phyloP scores from a whole-genome alignment of 225 moss, liverwort and hornwort genomes.

The Bryoerythrophyllum caledonicum region DNA sequence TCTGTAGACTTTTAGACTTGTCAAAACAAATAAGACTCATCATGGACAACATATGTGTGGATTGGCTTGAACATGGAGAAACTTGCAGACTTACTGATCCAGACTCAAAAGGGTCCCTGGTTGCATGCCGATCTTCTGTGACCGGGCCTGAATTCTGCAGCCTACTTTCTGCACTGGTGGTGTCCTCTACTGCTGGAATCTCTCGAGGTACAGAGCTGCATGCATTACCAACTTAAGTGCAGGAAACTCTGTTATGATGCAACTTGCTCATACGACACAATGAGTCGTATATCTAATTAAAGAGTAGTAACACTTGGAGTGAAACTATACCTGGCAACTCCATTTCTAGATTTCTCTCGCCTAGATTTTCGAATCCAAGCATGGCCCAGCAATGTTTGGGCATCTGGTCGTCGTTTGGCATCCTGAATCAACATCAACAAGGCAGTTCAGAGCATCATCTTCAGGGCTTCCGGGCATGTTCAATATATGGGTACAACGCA shows the following conservation, averaged over 20 bases:
- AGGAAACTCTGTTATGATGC: not conserved
- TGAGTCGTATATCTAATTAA: not conserved
- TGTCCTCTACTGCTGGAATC: slow-evolving; percentile 47
- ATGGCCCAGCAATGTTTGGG: slow-evolving; percentile 73
- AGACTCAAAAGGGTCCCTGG: slow-evolving; percentile 67
- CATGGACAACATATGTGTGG: not conserved
- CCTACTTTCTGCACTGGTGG: slow-evolving; percentile 53
- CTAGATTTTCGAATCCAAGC: slow-evolving; percentile 78
- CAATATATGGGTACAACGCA: not conserved
- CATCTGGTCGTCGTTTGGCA: slow-evolving; percentile 83
- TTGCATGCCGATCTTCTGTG: slow-evolving; percentile 36
- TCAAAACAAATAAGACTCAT: not conserved
- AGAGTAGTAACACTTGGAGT: not conserved
- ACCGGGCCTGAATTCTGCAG: slow-evolving; percentile 42
- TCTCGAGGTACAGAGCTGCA: slow-evolving; percentile 55
- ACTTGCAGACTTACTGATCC: slow-evolving; percentile 58
- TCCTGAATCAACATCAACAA: slow-evolving; percentile 43
- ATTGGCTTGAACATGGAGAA: slow-evolving; percentile 2
- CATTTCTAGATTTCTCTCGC: slow-evolving; percentile 51
- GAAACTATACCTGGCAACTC: slow-evolving; percentile 41
- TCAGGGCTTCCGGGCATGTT: not conserved
- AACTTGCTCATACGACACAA: not conserved
- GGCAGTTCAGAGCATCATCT: slow-evolving; percentile 4
- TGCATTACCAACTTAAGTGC: slow-evolving; percentile 10
- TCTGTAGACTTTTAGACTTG: not conserved